Evolutionary conservation across 768 basidiomycete genomes (phyloP), one percentile per base, ranked within the genome.

Genomic region (Amanita phalloides): DNA sequence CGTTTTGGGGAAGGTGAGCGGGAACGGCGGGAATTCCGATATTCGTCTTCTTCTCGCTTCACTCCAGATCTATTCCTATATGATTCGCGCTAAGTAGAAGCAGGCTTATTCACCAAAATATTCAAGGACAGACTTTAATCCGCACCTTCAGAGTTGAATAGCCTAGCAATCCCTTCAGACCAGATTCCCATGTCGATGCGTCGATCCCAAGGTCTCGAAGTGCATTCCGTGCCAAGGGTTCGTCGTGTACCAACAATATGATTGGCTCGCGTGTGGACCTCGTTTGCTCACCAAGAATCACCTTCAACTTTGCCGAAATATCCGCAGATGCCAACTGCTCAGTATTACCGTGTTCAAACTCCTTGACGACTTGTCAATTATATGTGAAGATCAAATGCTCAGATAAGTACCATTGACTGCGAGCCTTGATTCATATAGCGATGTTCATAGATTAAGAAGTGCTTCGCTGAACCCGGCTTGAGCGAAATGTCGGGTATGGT

Each of bases 231-330:
- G 74, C 67, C 55, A 70, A 60, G 37, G 67, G 60, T 53, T 71
- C 66, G 25, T 74, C 65, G 39, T 74, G 67, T 3, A 80, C 74
- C 6, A 82, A 67, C 4, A 82, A 60, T 23, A 81, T 57, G 46
- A 71, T 58, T 0, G 78, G 77, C 2, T 45, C 13, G 23, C 43
- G 14, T 43, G n/a, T 41, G 38, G n/a, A 21, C 51, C 51, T 28
- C 51, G 38, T 8, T 51, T 45, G 28, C 53, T 54, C 43, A 70
- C 67, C 20, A 66, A 54, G 14, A 51, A 50, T 35, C 57, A 55
- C 10, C 67, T 45, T 2, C 56, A 55, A 2, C 45, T 44, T 20
- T 42, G n/a, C 14, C 28, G 54, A 54, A 35, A 67, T 56, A 2
- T 54, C 55, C 11, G 51, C 39, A 11, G 48, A 49, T 45, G 54